These are phyloP conservation scores for Meyerozyma guilliermondii DNA, from an alignment of 1,139 yeast genomes.

Conservation along the genomic window DNA sequence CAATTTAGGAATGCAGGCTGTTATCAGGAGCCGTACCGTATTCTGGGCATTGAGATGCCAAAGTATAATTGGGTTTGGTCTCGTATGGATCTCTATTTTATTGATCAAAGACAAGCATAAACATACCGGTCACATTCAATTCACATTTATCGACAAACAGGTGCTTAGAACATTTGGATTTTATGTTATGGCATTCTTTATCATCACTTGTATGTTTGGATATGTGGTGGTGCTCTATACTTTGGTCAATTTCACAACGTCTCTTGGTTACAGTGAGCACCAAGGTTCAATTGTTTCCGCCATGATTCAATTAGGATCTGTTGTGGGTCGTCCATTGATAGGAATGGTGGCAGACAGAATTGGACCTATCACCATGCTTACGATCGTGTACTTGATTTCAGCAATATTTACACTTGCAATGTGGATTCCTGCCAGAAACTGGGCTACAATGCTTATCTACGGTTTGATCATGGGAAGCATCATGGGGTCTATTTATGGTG, in stretches of 20 bases:
- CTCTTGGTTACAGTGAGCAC: slow-evolving; percentile 21
- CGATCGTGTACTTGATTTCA: slow-evolving; percentile 26
- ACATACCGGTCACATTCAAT: slow-evolving; percentile 13
- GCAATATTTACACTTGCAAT: slow-evolving; percentile 44
- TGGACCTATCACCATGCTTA: slow-evolving; percentile 42
- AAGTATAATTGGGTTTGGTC: slow-evolving; percentile 24
- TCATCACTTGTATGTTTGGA: slow-evolving; percentile 31
- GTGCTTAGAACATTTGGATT: slow-evolving; percentile 26
- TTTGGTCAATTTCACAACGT: slow-evolving; percentile 26
- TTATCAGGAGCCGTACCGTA: slow-evolving; percentile 17
- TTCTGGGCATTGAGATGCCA: slow-evolving; percentile 41
- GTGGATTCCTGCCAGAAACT: slow-evolving; percentile 60
- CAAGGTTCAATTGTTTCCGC: slow-evolving; percentile 49
- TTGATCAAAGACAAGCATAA: slow-evolving; percentile 19
- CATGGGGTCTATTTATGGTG: slow-evolving; percentile 42
- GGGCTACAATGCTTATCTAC: slow-evolving; percentile 45
- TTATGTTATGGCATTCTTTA: slow-evolving; percentile 20
- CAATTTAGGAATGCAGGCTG: slow-evolving; percentile 26
- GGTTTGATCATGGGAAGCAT: slow-evolving; percentile 43
- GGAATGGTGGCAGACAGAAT: slow-evolving; percentile 40
- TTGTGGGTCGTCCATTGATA: slow-evolving; percentile 37
- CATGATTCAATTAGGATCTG: slow-evolving; percentile 40
- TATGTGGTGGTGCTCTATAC: slow-evolving; percentile 35
- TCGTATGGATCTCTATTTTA: slow-evolving; percentile 20
- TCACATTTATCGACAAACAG: slow-evolving; percentile 16